Conservation (phyloP, 257 asterid species). For the Ajuga chamaepitys region DNA sequence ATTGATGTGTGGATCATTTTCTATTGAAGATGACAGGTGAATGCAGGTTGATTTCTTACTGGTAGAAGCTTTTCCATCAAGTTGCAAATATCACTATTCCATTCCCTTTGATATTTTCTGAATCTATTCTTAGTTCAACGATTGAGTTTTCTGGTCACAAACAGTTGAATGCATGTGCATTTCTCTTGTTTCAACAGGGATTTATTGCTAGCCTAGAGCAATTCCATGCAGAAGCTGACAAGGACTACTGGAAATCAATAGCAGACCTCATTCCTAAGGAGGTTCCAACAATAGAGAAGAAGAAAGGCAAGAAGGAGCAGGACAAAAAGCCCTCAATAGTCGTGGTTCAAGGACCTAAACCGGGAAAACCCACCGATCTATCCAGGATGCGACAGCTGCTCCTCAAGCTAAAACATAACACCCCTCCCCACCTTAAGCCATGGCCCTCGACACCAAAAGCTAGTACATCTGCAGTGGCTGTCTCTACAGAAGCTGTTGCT, state of each 20-base stretch:
- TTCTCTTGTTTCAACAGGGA: conserved; percentile 30
- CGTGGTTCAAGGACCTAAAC: conserved; percentile 79
- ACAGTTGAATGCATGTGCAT: background rate
- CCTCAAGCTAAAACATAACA: conserved; percentile 59
- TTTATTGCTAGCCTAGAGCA: conserved; percentile 53
- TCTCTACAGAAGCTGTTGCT: conserved; percentile 29
- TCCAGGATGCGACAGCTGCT: conserved; percentile 72
- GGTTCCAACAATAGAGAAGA: conserved; percentile 50
- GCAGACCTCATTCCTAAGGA: conserved; percentile 79
- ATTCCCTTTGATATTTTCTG: background rate
- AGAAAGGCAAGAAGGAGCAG: conserved; percentile 47
- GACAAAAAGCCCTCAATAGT: conserved; percentile 51
- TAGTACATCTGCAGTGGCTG: conserved; percentile 14
- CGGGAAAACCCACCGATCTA: conserved; percentile 72
- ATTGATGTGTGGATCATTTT: background rate
- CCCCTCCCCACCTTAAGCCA: conserved; percentile 65
- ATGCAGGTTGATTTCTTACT: background rate
- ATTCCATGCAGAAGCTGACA: conserved; percentile 73
- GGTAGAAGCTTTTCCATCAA: background rate
- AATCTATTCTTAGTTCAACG: background rate
- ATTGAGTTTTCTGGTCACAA: background rate
- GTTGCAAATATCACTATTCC: background rate
- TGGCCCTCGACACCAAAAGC: conserved; percentile 30
- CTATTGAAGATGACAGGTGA: background rate
- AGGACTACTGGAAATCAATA: conserved; percentile 82